Base-by-base conservation (phyloP, 768 basidiomycete genomes). In the Porphyrellus cyaneotinctus region DNA sequence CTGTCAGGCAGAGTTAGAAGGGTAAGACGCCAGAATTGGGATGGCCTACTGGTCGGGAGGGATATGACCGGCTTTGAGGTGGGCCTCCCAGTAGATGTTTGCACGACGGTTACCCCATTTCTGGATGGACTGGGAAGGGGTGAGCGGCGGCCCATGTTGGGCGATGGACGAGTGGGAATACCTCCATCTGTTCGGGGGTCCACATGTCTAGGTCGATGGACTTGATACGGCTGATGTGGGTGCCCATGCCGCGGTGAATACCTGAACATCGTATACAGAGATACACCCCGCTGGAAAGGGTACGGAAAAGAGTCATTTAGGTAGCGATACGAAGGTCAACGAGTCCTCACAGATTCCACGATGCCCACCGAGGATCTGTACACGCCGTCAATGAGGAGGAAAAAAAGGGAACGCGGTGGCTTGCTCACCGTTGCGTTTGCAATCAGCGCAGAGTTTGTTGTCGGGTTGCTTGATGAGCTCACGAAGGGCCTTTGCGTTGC, bases 171-270 rank as follows among this genome's bases (percentile, higher is more conserved):
- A 58, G 80, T 8, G 43, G 12, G 31, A 7, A 55, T 61, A 93
- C 94, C 74, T 86, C 84, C 88, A 99, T 95, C 73, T 99, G 95
- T 57, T 97, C 94, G 3, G 92, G 91, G 9, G 92, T 95, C 95
- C 95, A 99, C 17, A 89, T 83, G 63, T 99, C 95, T 49, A 99
- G 84, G 73, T 99, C 95, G 49, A 99, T 91, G 3, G 93, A 95
- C 66, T 97, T 97, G 67, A 99, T 90, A 66, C 88, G 91, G 73
- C 89, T 91, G 70, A 98, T 97, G 70, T 99, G 95, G 0, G 95
- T 97, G 54, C 95, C 95, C 92, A 99, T 94, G 36, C 91, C 88
- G 38, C 95, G 86, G 71, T 99, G 95, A 52, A 97, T 90, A 26
- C 95, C 95, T 14, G 95, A 97, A 72, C 95, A 99, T 53, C 95